A percentile compares a stretch with the other conserved stretches of the same genome.
Conservation (phyloP, 306 rosid species). For the Argentina anserina region DNA sequence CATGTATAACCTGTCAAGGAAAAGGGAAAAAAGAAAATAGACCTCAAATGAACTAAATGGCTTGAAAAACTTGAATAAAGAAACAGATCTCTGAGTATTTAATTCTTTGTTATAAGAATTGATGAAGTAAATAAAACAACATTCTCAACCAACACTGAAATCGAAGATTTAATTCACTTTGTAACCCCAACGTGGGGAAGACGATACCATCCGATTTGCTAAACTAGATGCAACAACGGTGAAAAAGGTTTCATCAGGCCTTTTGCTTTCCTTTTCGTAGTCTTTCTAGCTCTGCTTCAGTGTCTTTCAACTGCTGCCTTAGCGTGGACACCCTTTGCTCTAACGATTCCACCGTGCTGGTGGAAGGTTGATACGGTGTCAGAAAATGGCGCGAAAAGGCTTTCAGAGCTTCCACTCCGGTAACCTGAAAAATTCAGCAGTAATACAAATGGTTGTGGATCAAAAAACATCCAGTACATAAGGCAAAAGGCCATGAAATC, state of each 20-base stretch:
- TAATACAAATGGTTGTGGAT: constrained; percentile 8
- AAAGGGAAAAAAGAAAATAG: neutral
- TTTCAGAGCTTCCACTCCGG: constrained; percentile 78
- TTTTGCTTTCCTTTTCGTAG: constrained; percentile 45
- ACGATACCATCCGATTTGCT: constrained; percentile 21
- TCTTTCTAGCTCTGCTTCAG: constrained; percentile 69
- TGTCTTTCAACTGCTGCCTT: constrained; percentile 51
- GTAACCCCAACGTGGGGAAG: constrained; percentile 24
- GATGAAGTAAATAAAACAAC: neutral
- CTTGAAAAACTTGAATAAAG: too few relatives aligned
- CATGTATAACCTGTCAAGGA: neutral
- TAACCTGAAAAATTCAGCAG: constrained; percentile 54
- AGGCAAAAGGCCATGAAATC: neutral
- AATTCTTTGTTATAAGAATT: neutral
- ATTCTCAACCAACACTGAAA: constrained; percentile 10
- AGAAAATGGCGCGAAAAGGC: constrained; percentile 63
- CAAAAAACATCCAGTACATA: neutral
- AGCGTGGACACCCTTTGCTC: constrained; percentile 55
- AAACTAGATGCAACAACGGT: constrained; percentile 20
- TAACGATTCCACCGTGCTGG: constrained; percentile 49
- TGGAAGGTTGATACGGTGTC: constrained; percentile 51
- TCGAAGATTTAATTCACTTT: constrained; percentile 16
- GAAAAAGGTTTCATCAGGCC: constrained; percentile 31
- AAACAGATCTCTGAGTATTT: neutral
- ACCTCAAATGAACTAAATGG: neutral